Base-by-base conservation (phyloP, 306 rosid species). In the Medicago truncatula region DNA sequence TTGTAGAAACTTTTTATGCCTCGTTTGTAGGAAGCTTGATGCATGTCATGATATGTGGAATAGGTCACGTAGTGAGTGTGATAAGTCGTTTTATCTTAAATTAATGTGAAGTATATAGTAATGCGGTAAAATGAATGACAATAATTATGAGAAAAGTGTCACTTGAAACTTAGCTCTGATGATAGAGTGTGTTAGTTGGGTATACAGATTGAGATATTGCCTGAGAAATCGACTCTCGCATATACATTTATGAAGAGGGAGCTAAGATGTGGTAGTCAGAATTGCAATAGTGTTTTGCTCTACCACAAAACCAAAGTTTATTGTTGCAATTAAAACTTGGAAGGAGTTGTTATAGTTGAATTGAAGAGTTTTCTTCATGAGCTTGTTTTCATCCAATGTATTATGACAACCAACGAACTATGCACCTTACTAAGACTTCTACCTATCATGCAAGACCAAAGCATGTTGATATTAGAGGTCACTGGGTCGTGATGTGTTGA, bases 401-500 rank as follows among this genome's bases (percentile, higher is more conserved):
- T 56, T 56, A 56, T 56, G 34, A 56, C 31, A 56, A 56, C 61
- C 61, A 18, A 56, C 20, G 61, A 20, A 18, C 31, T 20, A 18
- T 9, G 61, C 61, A 56, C 31, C 61, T 56, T 9, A 56, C 8
- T 18, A 17, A 54, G 14, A 54, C 61, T 54, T 53, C 23, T 53
- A 53, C 23, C 16, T 15, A 49, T 49, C 18, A n/a, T 49, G 16
- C 56, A 49, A 14, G 56, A 49, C 15, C 56, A 49, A 49, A 53
- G 59, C 59, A 53, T 53, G 9, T 53, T 53, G 59, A 16, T 53
- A 53, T 16, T 17, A 53, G 59, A 53, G 59, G 17, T 53, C 59
- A 53, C 21, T 53, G 11, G 9, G 23, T 53, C 59, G 6, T 17
- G 59, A 53, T 8, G 28, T 53, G 59, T 53, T 53, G 25, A 53